These are phyloP conservation scores for Syzygium jambos DNA, from an alignment of 345 rosid genomes.

Conservation along the genomic window DNA sequence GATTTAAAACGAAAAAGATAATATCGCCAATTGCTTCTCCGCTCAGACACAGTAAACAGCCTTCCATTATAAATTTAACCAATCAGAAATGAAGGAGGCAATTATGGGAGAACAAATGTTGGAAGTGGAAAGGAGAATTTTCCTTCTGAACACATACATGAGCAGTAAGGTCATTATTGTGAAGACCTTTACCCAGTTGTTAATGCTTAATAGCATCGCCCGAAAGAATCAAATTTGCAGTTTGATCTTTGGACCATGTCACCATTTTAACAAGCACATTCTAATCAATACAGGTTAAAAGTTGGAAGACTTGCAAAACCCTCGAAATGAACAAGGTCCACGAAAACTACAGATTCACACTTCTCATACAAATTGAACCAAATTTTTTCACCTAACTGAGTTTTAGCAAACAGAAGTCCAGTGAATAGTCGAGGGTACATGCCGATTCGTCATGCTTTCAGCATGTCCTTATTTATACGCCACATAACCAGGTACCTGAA, in stretches of 20 bases:
- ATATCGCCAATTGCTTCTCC: background rate
- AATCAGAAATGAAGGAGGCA: background rate
- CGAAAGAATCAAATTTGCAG: background rate
- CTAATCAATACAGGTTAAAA: background rate
- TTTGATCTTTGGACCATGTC: background rate
- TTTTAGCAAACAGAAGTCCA: background rate
- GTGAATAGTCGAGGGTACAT: background rate
- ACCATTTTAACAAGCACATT: background rate
- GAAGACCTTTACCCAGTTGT: background rate
- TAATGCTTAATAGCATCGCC: background rate
- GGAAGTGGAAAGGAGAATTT: background rate
- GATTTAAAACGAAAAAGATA: background rate
- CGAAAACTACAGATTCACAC: background rate
- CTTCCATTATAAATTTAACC: background rate
- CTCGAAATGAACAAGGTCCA: background rate
- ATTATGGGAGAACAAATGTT: background rate
- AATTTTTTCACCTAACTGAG: background rate
- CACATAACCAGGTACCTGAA: slow-evolving; percentile 42
- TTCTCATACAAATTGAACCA: background rate
- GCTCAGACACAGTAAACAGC: background rate
- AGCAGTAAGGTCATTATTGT: background rate
- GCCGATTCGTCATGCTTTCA: background rate
- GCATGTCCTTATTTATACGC: background rate
- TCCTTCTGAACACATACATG: background rate
- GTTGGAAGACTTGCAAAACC: background rate